A percentile compares a stretch with the other conserved stretches of the same genome.
Evolutionary conservation across 2,329 filamentous ascomycete genomes (phyloP).

Genomic region (Ceratocystis harringtonii): DNA sequence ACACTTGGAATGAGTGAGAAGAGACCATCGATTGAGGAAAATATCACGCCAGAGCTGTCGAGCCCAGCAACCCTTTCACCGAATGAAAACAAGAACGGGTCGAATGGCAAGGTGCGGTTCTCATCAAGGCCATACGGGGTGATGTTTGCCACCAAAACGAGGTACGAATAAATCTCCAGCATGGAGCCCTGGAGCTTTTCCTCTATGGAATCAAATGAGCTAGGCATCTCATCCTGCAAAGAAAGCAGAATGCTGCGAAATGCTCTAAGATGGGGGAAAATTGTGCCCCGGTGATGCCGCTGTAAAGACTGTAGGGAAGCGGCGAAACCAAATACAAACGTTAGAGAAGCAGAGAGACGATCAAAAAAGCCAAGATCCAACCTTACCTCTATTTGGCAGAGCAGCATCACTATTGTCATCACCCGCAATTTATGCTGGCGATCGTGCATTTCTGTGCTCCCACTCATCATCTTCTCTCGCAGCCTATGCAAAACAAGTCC

Average conservation of each 20-base stretch:
- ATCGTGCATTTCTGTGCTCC: background rate
- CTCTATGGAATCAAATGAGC: constrained; percentile 14
- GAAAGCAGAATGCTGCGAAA: constrained; percentile 14
- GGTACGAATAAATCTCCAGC: constrained; percentile 17
- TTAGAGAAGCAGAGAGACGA: background rate
- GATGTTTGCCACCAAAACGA: constrained; percentile 16
- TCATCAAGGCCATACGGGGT: constrained; percentile 16
- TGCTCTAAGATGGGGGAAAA: constrained; percentile 15
- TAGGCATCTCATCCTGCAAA: constrained; percentile 16
- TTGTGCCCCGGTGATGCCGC: constrained; percentile 14
- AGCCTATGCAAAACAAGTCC: constrained; percentile 12
- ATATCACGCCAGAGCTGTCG: constrained; percentile 14
- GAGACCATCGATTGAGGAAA: constrained; percentile 16
- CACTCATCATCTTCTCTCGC: constrained; percentile 14
- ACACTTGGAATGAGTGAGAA: constrained; percentile 14
- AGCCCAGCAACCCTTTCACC: constrained; percentile 12
- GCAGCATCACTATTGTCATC: constrained; percentile 16
- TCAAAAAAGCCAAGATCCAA: background rate
- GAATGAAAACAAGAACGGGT: constrained; percentile 15
- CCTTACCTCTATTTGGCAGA: constrained; percentile 16
- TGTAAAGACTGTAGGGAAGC: constrained; percentile 11
- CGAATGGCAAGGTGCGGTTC: constrained; percentile 15
- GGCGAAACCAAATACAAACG: background rate
- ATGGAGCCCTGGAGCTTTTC: constrained; percentile 16
- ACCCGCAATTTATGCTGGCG: constrained; percentile 14